These are phyloP conservation scores for Filobasidium wieringae DNA, from an alignment of 768 basidiomycete genomes.

Conservation along the genomic window DNA sequence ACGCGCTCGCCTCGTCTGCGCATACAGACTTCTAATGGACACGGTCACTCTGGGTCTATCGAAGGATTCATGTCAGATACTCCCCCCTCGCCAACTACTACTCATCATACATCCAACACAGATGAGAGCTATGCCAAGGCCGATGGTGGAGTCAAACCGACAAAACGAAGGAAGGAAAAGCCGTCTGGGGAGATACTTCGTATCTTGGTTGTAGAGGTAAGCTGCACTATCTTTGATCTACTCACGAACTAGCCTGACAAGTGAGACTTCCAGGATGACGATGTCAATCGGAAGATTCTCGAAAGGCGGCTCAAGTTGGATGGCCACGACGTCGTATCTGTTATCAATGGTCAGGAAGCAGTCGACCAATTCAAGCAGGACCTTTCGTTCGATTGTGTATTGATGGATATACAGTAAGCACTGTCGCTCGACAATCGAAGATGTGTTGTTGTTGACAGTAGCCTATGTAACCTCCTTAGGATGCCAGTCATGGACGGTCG, in stretches of 20 bases:
- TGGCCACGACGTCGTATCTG: constrained; percentile 54
- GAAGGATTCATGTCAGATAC: background rate
- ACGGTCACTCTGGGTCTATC: too few species aligned
- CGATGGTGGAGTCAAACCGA: background rate
- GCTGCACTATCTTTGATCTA: constrained; percentile 11
- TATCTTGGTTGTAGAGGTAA: constrained; percentile 59
- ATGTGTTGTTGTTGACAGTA: background rate
- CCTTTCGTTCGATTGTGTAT: constrained; percentile 58
- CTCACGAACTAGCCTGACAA: background rate
- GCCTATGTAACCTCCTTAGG: constrained; percentile 38
- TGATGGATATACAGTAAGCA: constrained; percentile 74
- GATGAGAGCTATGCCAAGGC: background rate
- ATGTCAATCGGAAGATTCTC: constrained; percentile 60
- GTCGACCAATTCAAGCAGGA: constrained; percentile 48
- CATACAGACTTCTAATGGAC: background rate
- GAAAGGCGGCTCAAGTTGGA: constrained; percentile 55
- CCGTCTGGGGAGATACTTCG: constrained; percentile 33
- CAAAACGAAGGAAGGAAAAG: background rate
- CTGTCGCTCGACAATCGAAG: background rate
- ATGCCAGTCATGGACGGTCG: constrained; percentile 73
- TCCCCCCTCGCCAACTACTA: background rate
- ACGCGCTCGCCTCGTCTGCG: background rate
- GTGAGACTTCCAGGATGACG: constrained; percentile 50
- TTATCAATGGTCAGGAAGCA: constrained; percentile 65
- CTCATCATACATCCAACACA: background rate